Base-by-base conservation (phyloP, 352 stramenopile genomes). In the Phytophthora macrochlamydospora region DNA sequence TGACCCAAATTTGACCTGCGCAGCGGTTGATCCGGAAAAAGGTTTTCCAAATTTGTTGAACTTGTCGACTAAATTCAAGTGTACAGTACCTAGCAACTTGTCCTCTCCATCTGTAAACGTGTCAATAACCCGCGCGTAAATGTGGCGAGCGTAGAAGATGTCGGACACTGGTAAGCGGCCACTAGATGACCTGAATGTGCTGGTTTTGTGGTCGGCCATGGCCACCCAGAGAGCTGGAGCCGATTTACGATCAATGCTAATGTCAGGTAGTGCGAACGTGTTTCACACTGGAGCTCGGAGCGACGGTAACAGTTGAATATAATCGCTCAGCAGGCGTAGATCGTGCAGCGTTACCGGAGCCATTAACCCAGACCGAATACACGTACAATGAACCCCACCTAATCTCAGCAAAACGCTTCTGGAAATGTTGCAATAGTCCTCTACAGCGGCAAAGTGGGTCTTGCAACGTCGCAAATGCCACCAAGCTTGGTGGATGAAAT, bases 291-390 rank as follows among this genome's bases (percentile, higher is more conserved):
- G 30, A 24, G 49, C 54, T 4, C 59, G 59, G 35, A 66, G 51
- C 32, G 42, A 54, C 13, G 59, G 50, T 24, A 51, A 66, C 43
- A 59, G 2, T 18, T 43, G n/a, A 8, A 33, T 54, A 8, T 66
- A 24, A 66, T 2, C 59, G 42, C 24, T 66, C 59, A 6, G 42
- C 51, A 42, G 50, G 40, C 18, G 50, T 54, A 30, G 32, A 43
- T 18, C 13, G 6, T 28, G 50, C 51, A 32, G 40, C 7, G 35
- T 54, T 59, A 7, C 50, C 42, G 4, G 59, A 59, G 0, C 51
- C 51, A 30, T 66, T 66, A 35, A 59, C 43, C 59, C 59, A 67
- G 14, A 67, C 0, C 6, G 42, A 60, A 29, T 67, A 44, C 1
- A 67, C 51, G 44, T 67, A 67, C 3, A 60, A 33, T 12, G 59